Evolutionary conservation across 202 grass and related monocot genomes (phyloP), one percentile per base, ranked within the genome.

Genomic region (Hordeum pubiflorum): DNA sequence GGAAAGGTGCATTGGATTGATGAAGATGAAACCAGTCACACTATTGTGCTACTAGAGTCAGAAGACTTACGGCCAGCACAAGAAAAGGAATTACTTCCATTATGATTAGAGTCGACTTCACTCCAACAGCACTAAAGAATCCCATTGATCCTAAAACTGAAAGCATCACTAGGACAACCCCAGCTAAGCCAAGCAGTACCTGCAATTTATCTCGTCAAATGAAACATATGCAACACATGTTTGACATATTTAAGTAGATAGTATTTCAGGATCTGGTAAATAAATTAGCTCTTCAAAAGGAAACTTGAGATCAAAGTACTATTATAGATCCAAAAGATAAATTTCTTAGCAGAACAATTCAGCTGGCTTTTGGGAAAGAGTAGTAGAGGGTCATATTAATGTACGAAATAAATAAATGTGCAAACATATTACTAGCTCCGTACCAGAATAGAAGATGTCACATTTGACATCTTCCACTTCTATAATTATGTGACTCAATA

Each of bases 1-100:
- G 82, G 63, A 79, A 83, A 75, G 74, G 9, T 41, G 63, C 66
- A 80, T 29, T 68, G 27, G 27, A 24, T n/a, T 77, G 8, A 63
- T 63, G 56, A 63, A 69, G 4, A 33, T 3, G 73, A 69, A 76
- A 69, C 72, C 31, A 82, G 72, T 29, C 26, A 41, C 9, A 37
- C 10, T 80, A 43, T 9, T 65, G 24, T 57, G 56, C 69, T 68
- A 81, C 69, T 67, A 81, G 61, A 63, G 36, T 59, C 24, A 83
- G 60, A 88, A 84, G 50, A 93, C 95, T 89, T 95, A 98, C 96
- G 14, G 96, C 96, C 32, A 98, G 80, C 80, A 91, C 96, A 70
- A 98, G 90, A 91, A 98, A 98, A 54, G 96, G 96, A 86, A 98
- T 98, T 44, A 98, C 96, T 98, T 98, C 96, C 92, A 98, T 93